phyloP scores from a whole-genome alignment of 2,329 filamentous ascomycete genomes.

The Hypomyces perniciosus region DNA sequence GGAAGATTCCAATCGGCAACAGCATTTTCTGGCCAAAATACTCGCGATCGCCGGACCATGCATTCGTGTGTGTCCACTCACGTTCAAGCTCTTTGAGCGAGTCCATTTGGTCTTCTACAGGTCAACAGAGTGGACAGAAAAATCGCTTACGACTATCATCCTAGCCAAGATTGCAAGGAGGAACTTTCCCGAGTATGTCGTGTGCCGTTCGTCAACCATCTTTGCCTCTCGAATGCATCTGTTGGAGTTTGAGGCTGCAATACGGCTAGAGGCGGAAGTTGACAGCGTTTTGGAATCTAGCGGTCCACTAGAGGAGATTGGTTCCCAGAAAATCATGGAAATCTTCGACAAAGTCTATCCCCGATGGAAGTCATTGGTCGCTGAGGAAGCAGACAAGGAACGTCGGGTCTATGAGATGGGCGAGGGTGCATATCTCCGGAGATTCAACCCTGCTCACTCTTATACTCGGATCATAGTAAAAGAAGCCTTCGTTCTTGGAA shows the following conservation, averaged over 20 bases:
- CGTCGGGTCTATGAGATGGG: constrained; percentile 69
- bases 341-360: constrained; percentile 70
- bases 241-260: constrained; percentile 82
- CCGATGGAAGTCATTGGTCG: constrained; percentile 69
- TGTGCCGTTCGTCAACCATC: constrained; percentile 83
- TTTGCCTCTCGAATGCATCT: constrained; percentile 71
- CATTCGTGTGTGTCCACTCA: constrained; percentile 66
- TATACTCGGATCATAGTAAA: constrained; percentile 94
- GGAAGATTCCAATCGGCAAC: constrained; percentile 56
- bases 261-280: constrained; percentile 73
- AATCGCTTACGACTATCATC: constrained; percentile 91
- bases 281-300: constrained; percentile 78
- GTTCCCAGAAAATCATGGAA: constrained; percentile 61
- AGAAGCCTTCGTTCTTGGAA: constrained; percentile 68
- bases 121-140: constrained; percentile 95
- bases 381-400: constrained; percentile 73
- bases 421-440: constrained; percentile 81
- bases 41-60: constrained; percentile 73
- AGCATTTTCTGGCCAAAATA: constrained; percentile 73
- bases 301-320: constrained; percentile 59
- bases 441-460: constrained; percentile 86
- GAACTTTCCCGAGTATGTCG: constrained; percentile 86
- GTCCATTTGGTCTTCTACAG: constrained; percentile 95
- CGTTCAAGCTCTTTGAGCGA: constrained; percentile 80
- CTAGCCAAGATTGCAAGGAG: constrained; percentile 81